Percentiles rank a stretch among this genome's conserved stretches.
phyloP scores from a whole-genome alignment of 2,329 filamentous ascomycete genomes.

The Decorospora gaudefroyi region DNA sequence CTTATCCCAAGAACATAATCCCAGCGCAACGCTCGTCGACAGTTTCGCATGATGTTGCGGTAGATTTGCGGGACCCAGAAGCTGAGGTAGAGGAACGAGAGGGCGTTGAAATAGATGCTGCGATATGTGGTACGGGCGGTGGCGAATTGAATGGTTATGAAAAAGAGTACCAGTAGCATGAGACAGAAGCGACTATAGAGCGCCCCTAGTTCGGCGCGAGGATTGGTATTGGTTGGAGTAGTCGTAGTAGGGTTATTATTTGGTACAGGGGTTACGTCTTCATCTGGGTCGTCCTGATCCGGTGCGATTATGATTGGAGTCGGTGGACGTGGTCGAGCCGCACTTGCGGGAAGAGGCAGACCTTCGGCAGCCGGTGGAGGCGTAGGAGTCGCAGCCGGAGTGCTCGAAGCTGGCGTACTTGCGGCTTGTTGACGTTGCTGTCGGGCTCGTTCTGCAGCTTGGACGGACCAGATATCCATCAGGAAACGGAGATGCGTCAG shows the following conservation, averaged over 20 bases:
- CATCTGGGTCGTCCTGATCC: conserved; percentile 59
- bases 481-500: conserved; percentile 67
- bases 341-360: conserved; percentile 59
- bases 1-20: conserved; percentile 87
- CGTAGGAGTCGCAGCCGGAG: conserved; percentile 27
- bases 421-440: conserved; percentile 52
- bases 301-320: conserved; percentile 63
- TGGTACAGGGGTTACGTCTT: conserved; percentile 31
- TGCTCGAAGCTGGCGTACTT: conserved; percentile 21
- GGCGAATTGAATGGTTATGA: conserved; percentile 63
- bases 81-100: conserved; percentile 79
- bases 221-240: conserved; percentile 30
- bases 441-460: conserved; percentile 56
- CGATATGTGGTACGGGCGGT: conserved; percentile 60
- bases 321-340: conserved; percentile 51
- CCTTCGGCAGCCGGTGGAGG: conserved; percentile 32
- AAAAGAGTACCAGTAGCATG: conserved; percentile 60
- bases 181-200: conserved; percentile 67
- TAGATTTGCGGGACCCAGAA: conserved; percentile 92
- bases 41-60: conserved; percentile 88
- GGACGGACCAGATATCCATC: conserved; percentile 69
- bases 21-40: conserved; percentile 87
- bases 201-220: conserved; percentile 57
- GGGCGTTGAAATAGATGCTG: conserved; percentile 61
- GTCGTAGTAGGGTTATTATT: conserved; percentile 33